Evolutionary conservation across 768 basidiomycete genomes (phyloP).

Genomic region (Nevesoporus exiguus): DNA sequence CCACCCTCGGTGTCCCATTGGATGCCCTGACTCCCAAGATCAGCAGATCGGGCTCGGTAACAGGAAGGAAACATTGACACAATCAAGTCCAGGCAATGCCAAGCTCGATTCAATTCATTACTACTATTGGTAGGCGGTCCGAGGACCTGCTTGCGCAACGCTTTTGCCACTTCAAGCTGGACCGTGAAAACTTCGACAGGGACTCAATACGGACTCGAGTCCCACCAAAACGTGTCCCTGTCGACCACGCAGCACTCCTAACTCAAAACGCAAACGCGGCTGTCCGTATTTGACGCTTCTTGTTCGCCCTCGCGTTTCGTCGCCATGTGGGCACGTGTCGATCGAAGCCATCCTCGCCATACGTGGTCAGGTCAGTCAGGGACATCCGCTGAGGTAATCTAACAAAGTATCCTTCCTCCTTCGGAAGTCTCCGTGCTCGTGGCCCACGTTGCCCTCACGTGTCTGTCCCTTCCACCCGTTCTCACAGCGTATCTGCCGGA

Average conservation of each 20-base stretch:
- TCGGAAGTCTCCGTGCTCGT: neutral
- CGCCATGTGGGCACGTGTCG: conserved; percentile 10
- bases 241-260: neutral
- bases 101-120: neutral
- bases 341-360: neutral
- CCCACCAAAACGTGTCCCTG: conserved; percentile 11
- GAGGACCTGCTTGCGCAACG: neutral
- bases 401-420: neutral
- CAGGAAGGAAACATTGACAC: neutral
- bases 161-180: neutral
- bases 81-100: neutral
- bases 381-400: neutral
- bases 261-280: neutral
- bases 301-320: conserved; percentile 2
- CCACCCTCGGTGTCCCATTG: neutral
- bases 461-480: neutral
- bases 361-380: neutral
- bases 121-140: conserved; percentile 3
- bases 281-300: conserved; percentile 1
- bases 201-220: neutral
- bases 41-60: conserved; percentile 1
- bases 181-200: neutral
- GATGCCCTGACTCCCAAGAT: conserved; percentile 5
- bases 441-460: conserved; percentile 6
- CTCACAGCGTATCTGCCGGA: too few species aligned